Evolutionary conservation across 2,329 filamentous ascomycete genomes (phyloP), one percentile per base, ranked within the genome.

Genomic region (Epichloe uncinata): DNA sequence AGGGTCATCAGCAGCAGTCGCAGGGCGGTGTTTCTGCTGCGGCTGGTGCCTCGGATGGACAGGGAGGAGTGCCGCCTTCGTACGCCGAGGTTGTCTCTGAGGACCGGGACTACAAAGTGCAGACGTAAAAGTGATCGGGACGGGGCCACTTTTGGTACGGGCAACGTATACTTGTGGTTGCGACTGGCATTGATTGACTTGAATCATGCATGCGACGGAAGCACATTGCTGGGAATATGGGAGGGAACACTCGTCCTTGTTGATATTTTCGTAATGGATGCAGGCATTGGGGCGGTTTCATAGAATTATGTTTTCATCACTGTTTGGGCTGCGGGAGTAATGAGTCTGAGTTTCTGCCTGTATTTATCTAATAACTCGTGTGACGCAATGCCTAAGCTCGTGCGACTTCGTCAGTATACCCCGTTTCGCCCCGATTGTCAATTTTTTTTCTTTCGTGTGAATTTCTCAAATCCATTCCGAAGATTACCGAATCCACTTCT

Each of bases 1-100:
- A 30, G 26, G 38, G 18, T 41, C 38, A 16, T 6, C 42, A 44
- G 22, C n/a, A 30, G 37, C 33, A 60, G 63, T 55, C 15, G 22
- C 62, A 65, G 49, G 59, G 58, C 4, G 56, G 67, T 54, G 59
- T 58, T 16, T 59, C 63, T 47, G 62, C 65, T 20, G 71, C 69
- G 54, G 68, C 71, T 60, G 66, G 73, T 6, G 59, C 63, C 43
- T 61, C 63, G 9, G 57, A 60, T 56, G 66, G 68, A 54, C 62
- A 72, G 45, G 70, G 69, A 12, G 54, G 52, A 7, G 73, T 78
- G 37, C 90, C 91, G 41, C 91, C 93, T 4, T 87, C 84, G 13
- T 97, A 97, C 66, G 85, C 86, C 15, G 87, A 96, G 68, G 91
- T 88, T 45, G 84, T 96, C 52, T 84, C 83, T 60, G 89, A 87